Percentiles rank a stretch among this genome's conserved stretches.
Evolutionary conservation across 2,329 filamentous ascomycete genomes (phyloP).

Genomic region (Periconia sp.): DNA sequence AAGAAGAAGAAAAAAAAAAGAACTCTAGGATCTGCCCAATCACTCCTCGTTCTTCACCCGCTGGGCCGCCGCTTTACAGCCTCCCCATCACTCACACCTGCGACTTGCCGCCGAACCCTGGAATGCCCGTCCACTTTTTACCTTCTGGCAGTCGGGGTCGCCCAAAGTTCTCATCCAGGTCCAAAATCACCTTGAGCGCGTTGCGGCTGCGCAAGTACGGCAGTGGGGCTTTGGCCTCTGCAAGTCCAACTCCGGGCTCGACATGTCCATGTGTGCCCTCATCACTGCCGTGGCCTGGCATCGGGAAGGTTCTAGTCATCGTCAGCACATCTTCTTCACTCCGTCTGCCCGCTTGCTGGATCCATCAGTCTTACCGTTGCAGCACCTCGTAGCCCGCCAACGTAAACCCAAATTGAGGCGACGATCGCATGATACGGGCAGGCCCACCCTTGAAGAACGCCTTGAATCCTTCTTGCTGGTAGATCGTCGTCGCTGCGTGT

Average conservation of each 20-base stretch:
- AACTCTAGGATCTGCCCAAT: too few relatives aligned
- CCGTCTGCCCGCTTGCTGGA: not conserved
- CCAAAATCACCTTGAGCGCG: conserved; percentile 91
- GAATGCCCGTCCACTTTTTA: conserved; percentile 37
- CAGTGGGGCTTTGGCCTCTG: conserved; percentile 64
- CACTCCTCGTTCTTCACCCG: too few relatives aligned
- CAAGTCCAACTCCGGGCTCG: conserved; percentile 65
- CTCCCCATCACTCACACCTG: conserved; percentile 26
- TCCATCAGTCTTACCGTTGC: conserved; percentile 56
- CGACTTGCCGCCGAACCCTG: conserved; percentile 38
- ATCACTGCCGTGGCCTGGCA: conserved; percentile 66
- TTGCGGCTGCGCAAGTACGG: conserved; percentile 78
- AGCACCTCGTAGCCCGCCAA: conserved; percentile 93
- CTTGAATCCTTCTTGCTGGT: conserved; percentile 86
- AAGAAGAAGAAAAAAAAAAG: too few relatives aligned
- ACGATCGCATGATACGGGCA: conserved; percentile 90
- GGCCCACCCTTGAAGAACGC: conserved; percentile 99
- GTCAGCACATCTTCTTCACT: conserved; percentile 1
- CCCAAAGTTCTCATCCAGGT: conserved; percentile 92
- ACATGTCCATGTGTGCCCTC: conserved; percentile 56
- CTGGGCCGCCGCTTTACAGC: too few relatives aligned
- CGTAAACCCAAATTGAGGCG: conserved; percentile 97
- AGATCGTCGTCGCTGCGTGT: conserved; percentile 82
- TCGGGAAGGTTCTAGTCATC: conserved; percentile 60
- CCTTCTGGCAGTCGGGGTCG: conserved; percentile 61